phyloP scores from a whole-genome alignment of 768 basidiomycete species.

The Scleroderma citrinum region DNA sequence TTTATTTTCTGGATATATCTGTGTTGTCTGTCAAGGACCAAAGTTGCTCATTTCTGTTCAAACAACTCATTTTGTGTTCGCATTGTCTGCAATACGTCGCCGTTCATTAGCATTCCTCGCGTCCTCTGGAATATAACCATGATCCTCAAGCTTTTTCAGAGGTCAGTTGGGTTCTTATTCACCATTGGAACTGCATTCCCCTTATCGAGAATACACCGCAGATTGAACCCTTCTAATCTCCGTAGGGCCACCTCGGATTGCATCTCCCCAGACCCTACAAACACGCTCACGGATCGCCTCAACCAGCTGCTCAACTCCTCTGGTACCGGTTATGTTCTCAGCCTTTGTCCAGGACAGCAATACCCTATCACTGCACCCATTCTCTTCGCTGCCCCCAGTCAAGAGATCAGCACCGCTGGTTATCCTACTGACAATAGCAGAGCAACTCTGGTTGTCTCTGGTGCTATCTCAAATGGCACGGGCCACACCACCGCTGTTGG shows the following conservation, averaged over 20 bases:
- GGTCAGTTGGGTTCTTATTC: neutral
- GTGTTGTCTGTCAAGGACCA: no score
- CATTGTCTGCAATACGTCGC: neutral
- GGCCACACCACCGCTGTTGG: constrained; percentile 73
- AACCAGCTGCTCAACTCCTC: constrained; percentile 60
- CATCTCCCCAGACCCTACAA: constrained; percentile 48
- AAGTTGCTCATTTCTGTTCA: no score
- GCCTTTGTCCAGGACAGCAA: constrained; percentile 54
- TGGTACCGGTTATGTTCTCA: constrained; percentile 59
- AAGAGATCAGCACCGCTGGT: constrained; percentile 79
- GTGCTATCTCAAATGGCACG: constrained; percentile 47
- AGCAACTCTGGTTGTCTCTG: constrained; percentile 65
- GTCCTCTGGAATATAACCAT: neutral
- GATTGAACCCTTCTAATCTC: constrained; percentile 4
- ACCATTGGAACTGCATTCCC: neutral
- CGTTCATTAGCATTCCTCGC: neutral
- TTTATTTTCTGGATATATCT: neutral
- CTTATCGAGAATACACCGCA: neutral
- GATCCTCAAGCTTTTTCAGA: neutral
- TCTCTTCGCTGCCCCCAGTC: constrained; percentile 55
- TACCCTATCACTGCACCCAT: constrained; percentile 67
- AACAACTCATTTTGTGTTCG: no score
- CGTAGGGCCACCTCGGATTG: constrained; percentile 15
- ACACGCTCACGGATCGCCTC: constrained; percentile 57
- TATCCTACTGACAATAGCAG: constrained; percentile 64